Evolutionary conservation across 192 early-diverging fungal genomes (phyloP), one percentile per base, ranked within the genome.

Genomic region (Podila clonocystis): DNA sequence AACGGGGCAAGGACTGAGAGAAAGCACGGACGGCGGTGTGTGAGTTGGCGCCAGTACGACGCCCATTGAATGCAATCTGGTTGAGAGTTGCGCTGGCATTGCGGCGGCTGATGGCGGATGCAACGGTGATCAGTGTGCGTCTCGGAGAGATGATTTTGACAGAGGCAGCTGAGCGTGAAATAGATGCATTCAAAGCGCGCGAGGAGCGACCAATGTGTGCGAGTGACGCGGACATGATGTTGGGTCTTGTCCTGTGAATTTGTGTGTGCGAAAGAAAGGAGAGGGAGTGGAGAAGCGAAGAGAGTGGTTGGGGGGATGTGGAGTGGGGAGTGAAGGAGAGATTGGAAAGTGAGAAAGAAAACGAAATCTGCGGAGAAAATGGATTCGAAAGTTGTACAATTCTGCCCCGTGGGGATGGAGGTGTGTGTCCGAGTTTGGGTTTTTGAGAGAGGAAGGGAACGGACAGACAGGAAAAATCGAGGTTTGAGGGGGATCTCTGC

Each of bases 151-250:
- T 50, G 50, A 17, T 50, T 17, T 52, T 28, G 58, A 55, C 41
- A 19, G 59, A 11, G 28, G 66, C 24, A 15, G 65, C 29, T 26
- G 65, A 72, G 20, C 64, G 65, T 29, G 76, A 24, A 45, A 72
- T 36, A 45, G 66, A 38, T 0, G 77, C 62, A 58, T 69, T 71
- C 52, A 79, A 60, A 19, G 65, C 75, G 63, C 75, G 75, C 50
- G 75, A 71, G 26, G 75, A 71, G 70, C 75, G 68, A 45, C 65
- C 63, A 50, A 76, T 50, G 24, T 66, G 62, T 22, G 61, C 50
- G 31, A 78, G 69, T 22, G 70, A 71, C n/a, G 52, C 12, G 62
- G 75, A 79, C 75, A 78, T 78, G 11, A 63, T 79, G 69, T 48
- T 28, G n/a, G 69, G 55, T 50, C 45, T 34, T 62, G 60, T 34